A percentile compares a stretch with the other conserved stretches of the same genome.
phyloP scores from a whole-genome alignment of 164 flowering plant genomes.

The Cinnamomum micranthum region DNA sequence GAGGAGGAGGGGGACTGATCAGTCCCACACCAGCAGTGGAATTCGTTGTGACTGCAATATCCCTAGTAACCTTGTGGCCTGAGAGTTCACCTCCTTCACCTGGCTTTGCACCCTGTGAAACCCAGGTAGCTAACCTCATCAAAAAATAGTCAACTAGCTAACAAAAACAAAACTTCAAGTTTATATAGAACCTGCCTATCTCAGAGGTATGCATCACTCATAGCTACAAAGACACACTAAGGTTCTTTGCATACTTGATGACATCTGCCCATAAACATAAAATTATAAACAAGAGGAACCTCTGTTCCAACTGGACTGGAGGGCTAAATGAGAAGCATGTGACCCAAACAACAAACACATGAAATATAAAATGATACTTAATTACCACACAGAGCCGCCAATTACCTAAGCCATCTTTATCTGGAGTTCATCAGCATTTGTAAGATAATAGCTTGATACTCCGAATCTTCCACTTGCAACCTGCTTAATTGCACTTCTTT shows the following conservation, averaged over 20 bases:
- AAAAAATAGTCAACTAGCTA: conserved; percentile 3
- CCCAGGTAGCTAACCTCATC: conserved; percentile 9
- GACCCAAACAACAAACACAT: neutral
- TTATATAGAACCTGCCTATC: conserved; percentile 46
- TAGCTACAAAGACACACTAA: conserved; percentile 59
- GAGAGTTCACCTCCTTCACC: conserved; percentile 99
- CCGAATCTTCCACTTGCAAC: conserved; percentile 99
- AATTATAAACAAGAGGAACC: conserved; percentile 53
- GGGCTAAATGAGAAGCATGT: conserved; percentile 15
- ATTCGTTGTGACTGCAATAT: conserved; percentile 92
- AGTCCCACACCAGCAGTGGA: conserved; percentile 99
- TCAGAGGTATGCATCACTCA: conserved; percentile 47
- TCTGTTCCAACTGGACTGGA: conserved; percentile 29
- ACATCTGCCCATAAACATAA: conserved; percentile 67
- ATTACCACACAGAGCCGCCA: neutral
- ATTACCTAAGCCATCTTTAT: conserved; percentile 99
- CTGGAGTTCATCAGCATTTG: conserved; percentile 96
- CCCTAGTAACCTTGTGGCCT: conserved; percentile 97
- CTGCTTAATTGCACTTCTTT: conserved; percentile 95
- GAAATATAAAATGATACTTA: neutral
- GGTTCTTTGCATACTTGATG: conserved; percentile 70
- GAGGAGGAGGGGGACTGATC: conserved; percentile 99
- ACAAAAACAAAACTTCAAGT: conserved; percentile 15
- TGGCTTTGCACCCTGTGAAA: conserved; percentile 94
- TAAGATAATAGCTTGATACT: conserved; percentile 90